A percentile compares a stretch with the other conserved stretches of the same genome.
These are phyloP conservation scores for Escallonia herrerae DNA, from an alignment of 129 eudicot genomes.

Conservation along the genomic window DNA sequence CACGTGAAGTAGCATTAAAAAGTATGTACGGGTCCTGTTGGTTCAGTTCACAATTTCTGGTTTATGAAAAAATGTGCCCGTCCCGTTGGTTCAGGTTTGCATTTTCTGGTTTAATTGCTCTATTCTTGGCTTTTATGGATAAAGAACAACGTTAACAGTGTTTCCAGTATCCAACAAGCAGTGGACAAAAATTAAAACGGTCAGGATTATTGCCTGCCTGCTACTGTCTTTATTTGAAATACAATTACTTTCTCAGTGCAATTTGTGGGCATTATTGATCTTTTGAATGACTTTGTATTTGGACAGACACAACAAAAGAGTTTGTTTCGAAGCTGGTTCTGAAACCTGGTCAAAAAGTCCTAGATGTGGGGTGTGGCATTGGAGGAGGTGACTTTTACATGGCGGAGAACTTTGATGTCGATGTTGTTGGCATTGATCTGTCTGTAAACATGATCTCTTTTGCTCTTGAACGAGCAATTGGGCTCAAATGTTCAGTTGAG, in stretches of 20 bases:
- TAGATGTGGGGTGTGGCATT: conserved; percentile 98
- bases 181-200: too few species aligned
- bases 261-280: background rate
- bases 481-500: conserved; percentile 81
- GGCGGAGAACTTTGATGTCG: conserved; percentile 83
- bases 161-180: too few species aligned
- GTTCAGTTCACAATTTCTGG: too few species aligned
- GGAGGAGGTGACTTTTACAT: conserved; percentile 98
- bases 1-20: too few species aligned
- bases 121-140: too few species aligned
- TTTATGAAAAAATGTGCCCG: too few species aligned
- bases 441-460: conserved; percentile 91
- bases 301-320: conserved; percentile 88
- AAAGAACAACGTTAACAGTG: too few species aligned
- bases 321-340: conserved; percentile 78
- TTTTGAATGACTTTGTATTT: background rate
- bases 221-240: too few species aligned
- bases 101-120: too few species aligned
- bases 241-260: background rate
- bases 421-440: conserved; percentile 92
- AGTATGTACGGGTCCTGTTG: too few species aligned
- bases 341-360: conserved; percentile 86
- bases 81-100: too few species aligned
- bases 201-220: too few species aligned
- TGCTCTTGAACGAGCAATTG: conserved; percentile 88